phyloP scores from a whole-genome alignment of 176 grass and related monocot genomes.

The Eragrostis curvula region DNA sequence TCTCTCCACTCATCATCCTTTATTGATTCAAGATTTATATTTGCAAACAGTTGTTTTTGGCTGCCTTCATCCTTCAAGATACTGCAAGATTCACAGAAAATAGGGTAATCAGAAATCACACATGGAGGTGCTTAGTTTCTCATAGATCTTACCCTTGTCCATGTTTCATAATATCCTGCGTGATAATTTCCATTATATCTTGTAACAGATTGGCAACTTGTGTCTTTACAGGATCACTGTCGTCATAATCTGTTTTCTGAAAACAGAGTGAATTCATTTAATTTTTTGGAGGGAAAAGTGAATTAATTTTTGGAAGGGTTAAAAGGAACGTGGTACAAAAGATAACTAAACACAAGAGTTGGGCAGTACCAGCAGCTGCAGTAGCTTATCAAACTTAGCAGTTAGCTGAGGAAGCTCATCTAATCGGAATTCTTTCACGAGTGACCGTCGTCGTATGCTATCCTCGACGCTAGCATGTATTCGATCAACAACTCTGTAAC shows the following conservation, averaged over 20 bases:
- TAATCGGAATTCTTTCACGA: conserved; percentile 64
- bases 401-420: conserved; percentile 85
- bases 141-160: conserved; percentile 55
- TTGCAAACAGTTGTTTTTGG: conserved; percentile 50
- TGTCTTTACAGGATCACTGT: conserved; percentile 51
- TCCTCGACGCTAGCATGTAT: conserved; percentile 38
- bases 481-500: conserved; percentile 53
- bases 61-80: conserved; percentile 43
- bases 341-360: not conserved
- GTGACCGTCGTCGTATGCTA: conserved; percentile 17
- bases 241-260: conserved; percentile 57
- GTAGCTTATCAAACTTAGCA: conserved; percentile 77
- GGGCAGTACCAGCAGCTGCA: conserved; percentile 64
- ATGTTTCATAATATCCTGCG: conserved; percentile 77
- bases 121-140: conserved; percentile 6
- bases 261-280: conserved; percentile 35
- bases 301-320: not conserved
- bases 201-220: conserved; percentile 88
- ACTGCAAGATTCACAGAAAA: conserved; percentile 27
- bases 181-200: conserved; percentile 96
- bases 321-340: conserved; percentile 15
- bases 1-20: conserved; percentile 53
- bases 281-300: too few species aligned
- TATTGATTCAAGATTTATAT: conserved; percentile 58
- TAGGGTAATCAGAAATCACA: not conserved